Conservation (phyloP, 2,329 filamentous ascomycete genomes). For the Nectriaceae sp. region DNA sequence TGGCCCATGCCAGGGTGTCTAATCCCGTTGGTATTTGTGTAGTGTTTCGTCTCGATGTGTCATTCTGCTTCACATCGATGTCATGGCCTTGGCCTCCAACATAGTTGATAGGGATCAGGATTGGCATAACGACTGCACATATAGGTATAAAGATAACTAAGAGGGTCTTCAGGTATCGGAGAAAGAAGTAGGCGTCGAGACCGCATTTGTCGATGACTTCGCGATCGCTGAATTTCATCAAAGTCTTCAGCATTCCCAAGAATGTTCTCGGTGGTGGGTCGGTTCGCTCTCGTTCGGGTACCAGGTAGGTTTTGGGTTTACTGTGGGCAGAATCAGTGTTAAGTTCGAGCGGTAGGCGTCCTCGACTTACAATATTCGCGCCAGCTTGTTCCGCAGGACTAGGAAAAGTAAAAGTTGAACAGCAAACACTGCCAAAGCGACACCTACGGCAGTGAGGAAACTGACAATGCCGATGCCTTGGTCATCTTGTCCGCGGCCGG, state of each 20-base stretch:
- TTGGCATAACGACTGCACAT: slow-evolving; percentile 74
- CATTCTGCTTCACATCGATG: slow-evolving; percentile 42
- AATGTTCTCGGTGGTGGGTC: slow-evolving; percentile 65
- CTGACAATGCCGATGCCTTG: slow-evolving; percentile 41
- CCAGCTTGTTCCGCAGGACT: slow-evolving; percentile 74
- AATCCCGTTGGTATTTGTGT: slow-evolving; percentile 56
- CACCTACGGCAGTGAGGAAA: slow-evolving; percentile 66
- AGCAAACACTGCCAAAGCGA: slow-evolving; percentile 63
- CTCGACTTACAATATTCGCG: slow-evolving; percentile 74
- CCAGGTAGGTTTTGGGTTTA: slow-evolving; percentile 82
- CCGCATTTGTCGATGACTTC: slow-evolving; percentile 95
- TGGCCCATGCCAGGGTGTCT: slow-evolving; percentile 85
- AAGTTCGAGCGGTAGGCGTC: neutral
- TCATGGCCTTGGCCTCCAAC: slow-evolving; percentile 66
- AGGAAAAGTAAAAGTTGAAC: slow-evolving; percentile 72
- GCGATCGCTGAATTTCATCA: slow-evolving; percentile 71
- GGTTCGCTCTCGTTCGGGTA: slow-evolving; percentile 81
- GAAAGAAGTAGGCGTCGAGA: slow-evolving; percentile 95
- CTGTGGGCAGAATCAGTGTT: slow-evolving; percentile 40
- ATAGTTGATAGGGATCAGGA: slow-evolving; percentile 84
- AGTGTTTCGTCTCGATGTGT: slow-evolving; percentile 20
- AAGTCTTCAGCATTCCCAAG: slow-evolving; percentile 53
- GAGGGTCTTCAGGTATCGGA: slow-evolving; percentile 77
- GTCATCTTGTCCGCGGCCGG: slow-evolving; percentile 41
- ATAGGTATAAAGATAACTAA: slow-evolving; percentile 91